Base-by-base conservation (phyloP, 768 basidiomycete genomes). In the Flagelloscypha sp. region DNA sequence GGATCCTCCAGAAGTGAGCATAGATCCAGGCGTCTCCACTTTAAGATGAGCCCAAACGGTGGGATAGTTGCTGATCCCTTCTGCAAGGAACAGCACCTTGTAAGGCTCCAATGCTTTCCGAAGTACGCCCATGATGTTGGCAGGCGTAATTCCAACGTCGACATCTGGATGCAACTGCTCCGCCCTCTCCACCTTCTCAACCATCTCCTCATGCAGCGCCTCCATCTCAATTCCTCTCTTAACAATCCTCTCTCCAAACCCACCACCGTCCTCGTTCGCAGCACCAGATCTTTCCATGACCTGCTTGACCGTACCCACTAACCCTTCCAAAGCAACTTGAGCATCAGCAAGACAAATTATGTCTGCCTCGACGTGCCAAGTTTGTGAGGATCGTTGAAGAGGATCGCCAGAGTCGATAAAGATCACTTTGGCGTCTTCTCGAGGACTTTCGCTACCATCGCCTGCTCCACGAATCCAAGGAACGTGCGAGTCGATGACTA, bases 381-480 rank as follows among this genome's bases (percentile, higher is more conserved):
- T 48, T 2, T 43, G 42, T 27, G 67, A 39, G 30, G 44, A 57
- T 3, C 50, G 59, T 54, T 70, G 76, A 5, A 85, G 60, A 1
- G 79, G 78, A 40, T 84, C 78, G 0, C 66, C 77, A 13, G 66
- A 58, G 46, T 81, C 79, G 11, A 84, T 48, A 12, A 81, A 56
- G 44, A 79, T 81, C 1, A 83, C 63, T 19, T 63, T 56, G 0
- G 78, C 70, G 3, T 56, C 51, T 0, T 54, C 41, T 3, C 24
- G 47, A 0, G 79, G 76, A 3, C 52, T 52, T 35, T 49, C 53
- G 37, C 51, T 57, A 22, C 67, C 65, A 35, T 68, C 61, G 29
- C 49, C 58, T 1, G 73, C 66, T n/a, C n/a, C n/a, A n/a, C n/a
- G n/a, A 18, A 79, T 72, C 76, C 80, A 84, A 0, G 81, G 76